Evolutionary conservation across 805 yeast species (phyloP), one percentile per base, ranked within the genome.

Genomic region (Monosporozyma yasuniensis): DNA sequence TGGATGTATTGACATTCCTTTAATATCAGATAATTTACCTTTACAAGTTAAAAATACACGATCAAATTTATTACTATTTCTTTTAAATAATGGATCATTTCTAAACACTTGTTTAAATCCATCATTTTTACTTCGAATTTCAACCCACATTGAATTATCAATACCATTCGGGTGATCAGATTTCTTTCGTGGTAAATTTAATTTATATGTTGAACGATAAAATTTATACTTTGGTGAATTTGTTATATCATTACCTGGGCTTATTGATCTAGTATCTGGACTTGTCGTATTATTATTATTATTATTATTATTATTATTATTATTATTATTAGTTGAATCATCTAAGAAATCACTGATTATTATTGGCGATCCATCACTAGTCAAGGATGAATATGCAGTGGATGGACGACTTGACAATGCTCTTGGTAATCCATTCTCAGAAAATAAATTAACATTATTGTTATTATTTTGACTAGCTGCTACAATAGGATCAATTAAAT

Each of bases 61-160:
- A 52, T 64, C 67, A 37, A 63, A 58, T 44, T 57, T 58, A 30
- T 56, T 54, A 47, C 56, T 41, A 6, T 61, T 61, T 25, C 54
- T 47, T 23, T 52, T 55, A 39, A 64, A 64, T n/a, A 64, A 42
- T 10, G 55, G 44, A 30, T 64, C 68, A 9, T 46, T 38, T 34
- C 65, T 51, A 44, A 52, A 61, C 0, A 61, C 53, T 28, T 55
- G 50, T 23, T 54, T 52, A 9, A 63, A 48, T 2, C 54, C 55
- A 22, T 52, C 42, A 19, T 52, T 49, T 8, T 47, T 50, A 22
- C 61, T 56, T 28, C 63, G 47, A 2, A 57, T 56, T 43, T 63
- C 67, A 1, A 61, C 37, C 62, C 67, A 59, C 52, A 60, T 52
- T 2, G 44, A 44, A 32, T 55, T 59, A 12, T 44, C 44, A 9